Evolutionary conservation across 305 asterid genomes (phyloP), one percentile per base, ranked within the genome.

Genomic region (Nicotiana rustica): DNA sequence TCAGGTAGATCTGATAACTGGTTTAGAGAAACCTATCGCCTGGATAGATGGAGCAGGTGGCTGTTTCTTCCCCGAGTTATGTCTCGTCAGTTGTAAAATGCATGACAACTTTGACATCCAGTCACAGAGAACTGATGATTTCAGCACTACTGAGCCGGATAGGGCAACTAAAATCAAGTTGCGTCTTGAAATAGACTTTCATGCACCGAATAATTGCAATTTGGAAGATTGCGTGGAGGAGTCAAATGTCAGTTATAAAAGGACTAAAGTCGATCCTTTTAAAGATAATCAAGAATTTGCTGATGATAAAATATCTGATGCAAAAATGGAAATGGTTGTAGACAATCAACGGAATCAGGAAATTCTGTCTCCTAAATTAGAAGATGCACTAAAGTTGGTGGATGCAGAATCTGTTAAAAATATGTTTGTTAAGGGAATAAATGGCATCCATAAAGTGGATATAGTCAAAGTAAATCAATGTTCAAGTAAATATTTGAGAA

Each of bases 21-120:
- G 90, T 70, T 66, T 69, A 57, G 85, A 80, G 86, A 79, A 76
- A 47, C 88, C 90, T 31, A 86, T 88, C 6, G 89, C 89, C 10
- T 88, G 90, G 90, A 86, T 88, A 65, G 90, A 88, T 41, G 90
- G 86, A 76, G 85, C 86, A 71, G 86, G 87, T 49, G 82, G 81
- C 33, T 84, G 89, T 60, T 86, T 67, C 65, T 86, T 88, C 79
- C 90, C 90, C 0, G 89, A 88, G 65, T 31, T 77, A 69, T 62
- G 33, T 76, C 67, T 79, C 55, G 15, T 29, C 17, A 67, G 79
- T 31, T 14, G 55, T 57, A 41, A 52, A 71, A 36, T 15, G 19
- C 77, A 67, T 60, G 71, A 55, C 25, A 9, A 18, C 64, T 66
- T 67, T 81, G 81, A 76, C 36, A 19, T 56, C 35, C 83, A 59